Conservation (phyloP, 768 basidiomycete species). For the Hygrophorus russula region DNA sequence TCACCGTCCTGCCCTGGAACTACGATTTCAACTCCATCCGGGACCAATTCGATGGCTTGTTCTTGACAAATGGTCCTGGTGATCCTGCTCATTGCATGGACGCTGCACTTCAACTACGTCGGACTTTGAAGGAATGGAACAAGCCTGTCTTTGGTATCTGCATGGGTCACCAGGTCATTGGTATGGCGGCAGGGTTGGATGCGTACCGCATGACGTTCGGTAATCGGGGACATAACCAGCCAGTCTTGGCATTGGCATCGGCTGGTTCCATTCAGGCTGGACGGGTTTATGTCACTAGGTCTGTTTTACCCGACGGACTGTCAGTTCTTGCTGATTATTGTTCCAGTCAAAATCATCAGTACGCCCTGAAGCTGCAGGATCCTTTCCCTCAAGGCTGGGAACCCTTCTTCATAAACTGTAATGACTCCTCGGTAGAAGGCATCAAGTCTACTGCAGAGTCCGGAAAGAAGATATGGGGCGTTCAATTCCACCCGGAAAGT, state of each 20-base stretch:
- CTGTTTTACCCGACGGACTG: slow-evolving; percentile 10
- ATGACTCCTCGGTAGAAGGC: slow-evolving; percentile 97
- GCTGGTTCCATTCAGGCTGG: slow-evolving; percentile 92
- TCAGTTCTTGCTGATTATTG: slow-evolving; percentile 4
- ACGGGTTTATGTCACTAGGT: slow-evolving; percentile 94
- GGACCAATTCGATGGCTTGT: slow-evolving; percentile 88
- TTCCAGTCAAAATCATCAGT: slow-evolving; percentile 90
- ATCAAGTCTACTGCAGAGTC: slow-evolving; percentile 90
- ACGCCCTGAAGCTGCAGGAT: slow-evolving; percentile 88
- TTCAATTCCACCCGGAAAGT: slow-evolving; percentile 99
- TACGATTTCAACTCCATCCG: slow-evolving; percentile 90
- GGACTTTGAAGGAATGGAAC: slow-evolving; percentile 80
- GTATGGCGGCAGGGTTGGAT: slow-evolving; percentile 93
- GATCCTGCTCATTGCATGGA: slow-evolving; percentile 86
- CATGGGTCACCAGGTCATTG: slow-evolving; percentile 98
- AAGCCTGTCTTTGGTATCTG: slow-evolving; percentile 97
- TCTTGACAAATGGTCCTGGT: slow-evolving; percentile 94
- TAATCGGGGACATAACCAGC: slow-evolving; percentile 99
- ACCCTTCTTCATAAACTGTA: slow-evolving; percentile 99
- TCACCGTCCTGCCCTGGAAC: slow-evolving; percentile 97
- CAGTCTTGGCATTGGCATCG: slow-evolving; percentile 90
- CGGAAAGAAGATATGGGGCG: slow-evolving; percentile 91
- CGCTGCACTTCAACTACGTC: slow-evolving; percentile 68
- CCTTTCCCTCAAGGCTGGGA: slow-evolving; percentile 97
- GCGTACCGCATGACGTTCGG: slow-evolving; percentile 99